phyloP scores from a whole-genome alignment of 371 early-diverging fungal species.

The Rhizopus microsporus region DNA sequence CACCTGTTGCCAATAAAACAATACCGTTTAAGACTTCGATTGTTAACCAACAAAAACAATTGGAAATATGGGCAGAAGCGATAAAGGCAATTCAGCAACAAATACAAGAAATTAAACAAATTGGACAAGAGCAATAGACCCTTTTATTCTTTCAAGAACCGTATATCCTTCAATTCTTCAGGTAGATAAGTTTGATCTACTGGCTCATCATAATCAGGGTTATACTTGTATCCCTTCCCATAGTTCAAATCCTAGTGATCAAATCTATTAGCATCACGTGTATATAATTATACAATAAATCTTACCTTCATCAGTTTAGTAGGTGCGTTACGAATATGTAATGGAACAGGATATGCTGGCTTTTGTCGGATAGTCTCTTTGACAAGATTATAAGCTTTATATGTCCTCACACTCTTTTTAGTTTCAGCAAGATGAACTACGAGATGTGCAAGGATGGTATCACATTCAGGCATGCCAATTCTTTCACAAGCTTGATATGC shows the following conservation, averaged over 20 bases:
- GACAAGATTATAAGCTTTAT: constrained; percentile 70
- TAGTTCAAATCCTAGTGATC: constrained; percentile 66
- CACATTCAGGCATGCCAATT: constrained; percentile 93
- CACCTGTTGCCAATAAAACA: constrained; percentile 37
- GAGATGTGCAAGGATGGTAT: constrained; percentile 79
- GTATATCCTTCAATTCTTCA: constrained; percentile 50
- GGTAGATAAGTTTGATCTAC: constrained; percentile 82
- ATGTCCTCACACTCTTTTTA: constrained; percentile 78
- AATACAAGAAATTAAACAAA: constrained; percentile 32
- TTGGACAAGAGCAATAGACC: constrained; percentile 19
- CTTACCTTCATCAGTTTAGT: constrained; percentile 67
- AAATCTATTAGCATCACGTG: neutral
- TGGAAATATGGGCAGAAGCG: constrained; percentile 48
- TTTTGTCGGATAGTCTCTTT: constrained; percentile 59
- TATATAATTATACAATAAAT: neutral
- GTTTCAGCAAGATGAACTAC: constrained; percentile 79
- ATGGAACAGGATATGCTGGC: constrained; percentile 76
- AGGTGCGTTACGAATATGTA: constrained; percentile 87
- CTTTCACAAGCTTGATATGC: constrained; percentile 82
- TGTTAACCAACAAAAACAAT: constrained; percentile 38
- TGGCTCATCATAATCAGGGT: constrained; percentile 74
- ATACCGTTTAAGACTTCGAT: constrained; percentile 48
- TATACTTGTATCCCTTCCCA: constrained; percentile 80
- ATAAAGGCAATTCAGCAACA: constrained; percentile 36
- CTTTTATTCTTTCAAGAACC: constrained; percentile 52